phyloP scores from a whole-genome alignment of 371 early-diverging fungal genomes.

The Coemansia sp. region DNA sequence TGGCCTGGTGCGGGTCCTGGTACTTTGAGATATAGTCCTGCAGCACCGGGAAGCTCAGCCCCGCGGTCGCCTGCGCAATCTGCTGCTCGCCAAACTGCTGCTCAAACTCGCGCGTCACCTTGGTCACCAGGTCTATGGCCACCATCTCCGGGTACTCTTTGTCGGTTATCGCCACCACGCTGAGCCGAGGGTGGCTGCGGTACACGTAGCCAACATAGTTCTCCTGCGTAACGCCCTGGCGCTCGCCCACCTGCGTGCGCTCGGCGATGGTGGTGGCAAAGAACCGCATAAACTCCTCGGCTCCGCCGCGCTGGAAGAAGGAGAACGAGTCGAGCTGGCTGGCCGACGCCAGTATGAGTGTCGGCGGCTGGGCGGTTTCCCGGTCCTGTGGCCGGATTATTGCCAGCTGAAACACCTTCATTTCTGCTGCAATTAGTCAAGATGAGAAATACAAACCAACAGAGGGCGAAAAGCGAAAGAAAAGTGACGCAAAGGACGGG shows the following conservation, averaged over 20 bases:
- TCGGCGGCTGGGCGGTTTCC: conserved; percentile 10
- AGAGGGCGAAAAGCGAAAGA: neutral
- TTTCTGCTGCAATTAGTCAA: conserved; percentile 3
- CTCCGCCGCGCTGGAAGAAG: conserved; percentile 83
- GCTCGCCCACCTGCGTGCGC: conserved; percentile 76
- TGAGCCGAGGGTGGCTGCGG: conserved; percentile 69
- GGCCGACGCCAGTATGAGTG: conserved; percentile 56
- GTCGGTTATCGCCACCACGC: conserved; percentile 82
- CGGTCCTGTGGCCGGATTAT: conserved; percentile 29
- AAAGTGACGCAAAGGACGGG: neutral
- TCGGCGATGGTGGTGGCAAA: conserved; percentile 83
- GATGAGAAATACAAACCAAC: neutral
- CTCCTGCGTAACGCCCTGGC: conserved; percentile 66
- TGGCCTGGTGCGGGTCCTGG: conserved; percentile 93
- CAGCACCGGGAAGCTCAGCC: conserved; percentile 68
- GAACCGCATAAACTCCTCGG: conserved; percentile 89
- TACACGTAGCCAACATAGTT: conserved; percentile 80
- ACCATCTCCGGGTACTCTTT: conserved; percentile 91
- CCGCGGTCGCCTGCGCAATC: conserved; percentile 7
- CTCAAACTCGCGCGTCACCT: conserved; percentile 87
- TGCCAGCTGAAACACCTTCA: conserved; percentile 38
- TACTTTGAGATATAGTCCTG: conserved; percentile 71
- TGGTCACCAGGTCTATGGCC: conserved; percentile 83
- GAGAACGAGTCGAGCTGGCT: conserved; percentile 82
- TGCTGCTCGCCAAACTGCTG: conserved; percentile 40